Evolutionary conservation across 2,329 filamentous ascomycete genomes (phyloP), one percentile per base, ranked within the genome.

Genomic region (Madurella fahalii): DNA sequence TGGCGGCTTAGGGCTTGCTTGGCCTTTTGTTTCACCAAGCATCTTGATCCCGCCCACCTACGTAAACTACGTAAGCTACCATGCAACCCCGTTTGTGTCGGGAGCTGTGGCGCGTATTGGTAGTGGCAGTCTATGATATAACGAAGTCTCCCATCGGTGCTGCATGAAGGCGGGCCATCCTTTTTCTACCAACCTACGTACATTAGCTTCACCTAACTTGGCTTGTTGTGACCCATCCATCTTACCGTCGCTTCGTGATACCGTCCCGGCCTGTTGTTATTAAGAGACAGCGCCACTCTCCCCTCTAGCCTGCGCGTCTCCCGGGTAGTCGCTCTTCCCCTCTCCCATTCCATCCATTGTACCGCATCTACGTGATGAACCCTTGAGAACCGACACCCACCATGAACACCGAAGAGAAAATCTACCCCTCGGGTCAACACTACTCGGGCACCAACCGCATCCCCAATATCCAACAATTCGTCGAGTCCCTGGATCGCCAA

Each of bases 391-490:
- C 41, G 25, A 13, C 30, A 17, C 13, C 7, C 16, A 61, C 31
- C 15, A 77, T 76, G 72, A 68, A 73, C 54, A 54, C 65, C 44
- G 57, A 76, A 30, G 70, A 77, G 37, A 70, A 72, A 46, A 63
- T 70, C 2, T 67, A 72, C 61, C 77, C 78, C 34, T 66, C 72
- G 59, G 77, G 74, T 17, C 84, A 88, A 65, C 87, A 91, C 68
- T 96, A 95, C 76, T 93, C 89, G 31, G 90, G 86, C 49, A 72
- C 72, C 56, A 95, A 96, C 69, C 88, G 89, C 20, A 84, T 97
- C 50, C 93, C 93, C 7, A 96, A 90, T 53, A 87, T 96, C 61
- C 85, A 87, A 67, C 82, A 93, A 69, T 95, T 96, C 61, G 80
- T 96, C 61, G 81, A 89, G 50, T 81, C 81, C 60, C 78, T 96